phyloP scores from a whole-genome alignment of 2,329 filamentous ascomycete species.

The Aschersonia sp. region DNA sequence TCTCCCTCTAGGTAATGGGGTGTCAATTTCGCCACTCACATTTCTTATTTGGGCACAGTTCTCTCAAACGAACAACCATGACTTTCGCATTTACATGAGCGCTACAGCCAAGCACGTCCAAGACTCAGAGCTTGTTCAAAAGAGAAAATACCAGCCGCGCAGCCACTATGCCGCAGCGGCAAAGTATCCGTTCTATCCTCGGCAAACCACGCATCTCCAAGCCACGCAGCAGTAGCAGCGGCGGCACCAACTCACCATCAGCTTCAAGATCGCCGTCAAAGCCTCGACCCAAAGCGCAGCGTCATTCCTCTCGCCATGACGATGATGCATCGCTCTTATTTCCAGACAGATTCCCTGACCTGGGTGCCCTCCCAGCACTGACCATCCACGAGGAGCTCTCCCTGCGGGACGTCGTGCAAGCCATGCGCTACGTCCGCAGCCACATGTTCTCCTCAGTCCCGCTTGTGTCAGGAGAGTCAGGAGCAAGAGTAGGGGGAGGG shows the following conservation, averaged over 20 bases:
- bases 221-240: slow-evolving; percentile 6
- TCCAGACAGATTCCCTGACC: slow-evolving; percentile 40
- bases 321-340: slow-evolving; percentile 15
- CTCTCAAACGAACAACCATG: too few relatives aligned
- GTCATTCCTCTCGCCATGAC: slow-evolving; percentile 10
- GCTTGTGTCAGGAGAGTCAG: too few relatives aligned
- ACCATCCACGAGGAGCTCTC: slow-evolving; percentile 31
- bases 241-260: too few relatives aligned
- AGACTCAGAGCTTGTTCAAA: too few relatives aligned
- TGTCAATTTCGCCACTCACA: too few relatives aligned
- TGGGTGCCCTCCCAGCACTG: slow-evolving; percentile 40
- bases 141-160: too few relatives aligned
- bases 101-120: too few relatives aligned
- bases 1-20: too few relatives aligned
- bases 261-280: neutral
- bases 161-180: slow-evolving; percentile 4
- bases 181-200: slow-evolving; percentile 22
- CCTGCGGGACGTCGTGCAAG: slow-evolving; percentile 48
- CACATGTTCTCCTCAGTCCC: slow-evolving; percentile 54
- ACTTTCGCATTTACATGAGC: too few relatives aligned
- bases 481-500: too few relatives aligned
- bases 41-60: too few relatives aligned
- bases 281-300: slow-evolving; percentile 10
- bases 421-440: slow-evolving; percentile 44
- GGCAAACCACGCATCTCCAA: slow-evolving; percentile 22